Percentiles rank a stretch among this genome's conserved stretches.
phyloP scores from a whole-genome alignment of 805 yeast species.

The Hanseniaspora singularis region DNA sequence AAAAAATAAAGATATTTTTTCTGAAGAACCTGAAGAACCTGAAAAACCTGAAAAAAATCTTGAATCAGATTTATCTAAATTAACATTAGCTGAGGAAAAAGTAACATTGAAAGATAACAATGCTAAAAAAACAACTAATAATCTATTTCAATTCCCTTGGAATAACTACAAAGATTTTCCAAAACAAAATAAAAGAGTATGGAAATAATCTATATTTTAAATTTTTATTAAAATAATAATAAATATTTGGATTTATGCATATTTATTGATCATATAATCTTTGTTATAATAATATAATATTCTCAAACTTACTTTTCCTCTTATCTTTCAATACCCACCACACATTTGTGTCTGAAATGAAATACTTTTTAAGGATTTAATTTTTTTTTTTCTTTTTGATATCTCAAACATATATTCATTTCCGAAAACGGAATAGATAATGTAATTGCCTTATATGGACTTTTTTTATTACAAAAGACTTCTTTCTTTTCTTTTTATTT shows the following conservation, averaged over 20 bases:
- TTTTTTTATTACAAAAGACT: too few relatives aligned
- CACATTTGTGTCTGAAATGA: too few relatives aligned
- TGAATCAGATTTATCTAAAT: neutral
- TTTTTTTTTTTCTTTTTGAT: too few relatives aligned
- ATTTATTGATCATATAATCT: neutral
- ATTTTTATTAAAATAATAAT: neutral
- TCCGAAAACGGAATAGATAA: too few relatives aligned
- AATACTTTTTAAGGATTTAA: too few relatives aligned
- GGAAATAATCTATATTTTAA: neutral
- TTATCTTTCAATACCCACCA: too few relatives aligned
- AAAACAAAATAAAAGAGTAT: conserved; percentile 1
- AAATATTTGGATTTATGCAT: too few relatives aligned
- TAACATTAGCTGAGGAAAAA: neutral
- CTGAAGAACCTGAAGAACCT: neutral
- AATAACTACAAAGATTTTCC: conserved; percentile 1
- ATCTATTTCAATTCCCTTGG: conserved; percentile 12
- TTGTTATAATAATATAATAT: too few relatives aligned
- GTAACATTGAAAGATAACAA: neutral
- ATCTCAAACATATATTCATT: too few relatives aligned
- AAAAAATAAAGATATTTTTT: neutral
- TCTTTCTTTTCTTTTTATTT: too few relatives aligned
- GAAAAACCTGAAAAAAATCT: neutral
- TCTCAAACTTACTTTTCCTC: neutral
- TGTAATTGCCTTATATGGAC: too few relatives aligned
- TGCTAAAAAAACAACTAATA: too few relatives aligned